Conservation (phyloP, 2,329 filamentous ascomycete species). For the Lecanicillium sp. region DNA sequence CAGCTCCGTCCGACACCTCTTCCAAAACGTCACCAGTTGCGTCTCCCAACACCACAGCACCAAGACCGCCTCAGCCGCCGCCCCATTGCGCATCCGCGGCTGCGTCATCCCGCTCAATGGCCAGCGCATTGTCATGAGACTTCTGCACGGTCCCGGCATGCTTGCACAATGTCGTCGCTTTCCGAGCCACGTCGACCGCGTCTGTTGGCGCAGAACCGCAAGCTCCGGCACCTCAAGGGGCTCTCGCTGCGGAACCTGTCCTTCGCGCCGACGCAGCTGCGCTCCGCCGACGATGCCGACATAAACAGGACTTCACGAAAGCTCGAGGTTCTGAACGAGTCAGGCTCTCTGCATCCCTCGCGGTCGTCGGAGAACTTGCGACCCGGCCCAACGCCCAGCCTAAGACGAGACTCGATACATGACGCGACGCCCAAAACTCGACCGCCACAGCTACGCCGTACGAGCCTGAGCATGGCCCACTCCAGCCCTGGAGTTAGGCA, state of each 20-base stretch:
- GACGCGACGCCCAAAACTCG: no score
- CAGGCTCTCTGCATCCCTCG: constrained; percentile 44
- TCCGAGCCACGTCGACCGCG: constrained; percentile 37
- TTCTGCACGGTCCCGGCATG: neutral
- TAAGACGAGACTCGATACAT: no score
- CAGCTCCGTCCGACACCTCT: no score
- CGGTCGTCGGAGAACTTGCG: constrained; percentile 46
- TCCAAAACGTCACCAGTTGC: no score
- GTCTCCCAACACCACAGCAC: no score
- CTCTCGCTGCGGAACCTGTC: constrained; percentile 81
- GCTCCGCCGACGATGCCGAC: constrained; percentile 73
- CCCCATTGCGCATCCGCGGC: no score
- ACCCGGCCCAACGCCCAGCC: constrained; percentile 14
- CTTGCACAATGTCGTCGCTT: constrained; percentile 24
- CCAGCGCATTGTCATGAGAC: neutral
- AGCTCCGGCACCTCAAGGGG: constrained; percentile 78
- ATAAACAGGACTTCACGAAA: constrained; percentile 65
- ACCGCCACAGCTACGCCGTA: constrained; percentile 29
- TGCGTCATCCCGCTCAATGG: neutral
- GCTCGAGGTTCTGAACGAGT: constrained; percentile 42
- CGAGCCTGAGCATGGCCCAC: constrained; percentile 42
- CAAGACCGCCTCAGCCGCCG: no score
- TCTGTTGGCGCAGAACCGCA: constrained; percentile 69
- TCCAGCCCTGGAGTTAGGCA: constrained; percentile 50
- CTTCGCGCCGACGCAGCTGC: constrained; percentile 49